Conservation (phyloP, 2,329 filamentous ascomycete genomes). For the Diaporthe longicolla region DNA sequence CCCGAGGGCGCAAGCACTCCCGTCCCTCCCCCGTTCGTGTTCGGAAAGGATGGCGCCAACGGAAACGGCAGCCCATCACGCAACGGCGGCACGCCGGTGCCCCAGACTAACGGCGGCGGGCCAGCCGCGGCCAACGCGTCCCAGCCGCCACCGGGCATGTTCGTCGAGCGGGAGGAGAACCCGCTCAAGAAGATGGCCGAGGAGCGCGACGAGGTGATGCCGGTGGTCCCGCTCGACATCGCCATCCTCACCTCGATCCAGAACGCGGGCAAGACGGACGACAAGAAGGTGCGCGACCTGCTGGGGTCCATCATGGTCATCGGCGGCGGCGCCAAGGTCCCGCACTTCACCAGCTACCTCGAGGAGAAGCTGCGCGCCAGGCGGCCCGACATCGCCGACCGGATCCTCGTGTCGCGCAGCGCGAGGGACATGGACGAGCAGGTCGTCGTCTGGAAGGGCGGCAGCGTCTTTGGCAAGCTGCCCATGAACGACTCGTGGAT, state of each 20-base stretch:
- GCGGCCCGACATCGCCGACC: slow-evolving; percentile 71
- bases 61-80: slow-evolving; percentile 66
- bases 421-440: slow-evolving; percentile 96
- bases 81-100: slow-evolving; percentile 63
- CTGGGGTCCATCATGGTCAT: slow-evolving; percentile 92
- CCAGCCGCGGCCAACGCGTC: slow-evolving; percentile 50
- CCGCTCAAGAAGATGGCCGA: slow-evolving; percentile 69
- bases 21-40: slow-evolving; percentile 68
- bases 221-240: slow-evolving; percentile 85
- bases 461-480: slow-evolving; percentile 94
- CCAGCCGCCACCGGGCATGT: slow-evolving; percentile 57
- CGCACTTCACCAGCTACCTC: slow-evolving; percentile 83
- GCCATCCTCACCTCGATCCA: slow-evolving; percentile 92
- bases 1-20: slow-evolving; percentile 84
- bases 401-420: slow-evolving; percentile 75
- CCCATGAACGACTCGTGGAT: slow-evolving; percentile 97
- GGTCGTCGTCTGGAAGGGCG: slow-evolving; percentile 98
- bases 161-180: slow-evolving; percentile 67
- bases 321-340: slow-evolving; percentile 85
- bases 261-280: slow-evolving; percentile 88
- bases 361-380: slow-evolving; percentile 84
- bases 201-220: slow-evolving; percentile 85
- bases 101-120: slow-evolving; percentile 56
- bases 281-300: slow-evolving; percentile 93
- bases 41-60: slow-evolving; percentile 63